These are phyloP conservation scores for Tylopilus intermedius DNA, from an alignment of 768 basidiomycete species.

Conservation along the genomic window DNA sequence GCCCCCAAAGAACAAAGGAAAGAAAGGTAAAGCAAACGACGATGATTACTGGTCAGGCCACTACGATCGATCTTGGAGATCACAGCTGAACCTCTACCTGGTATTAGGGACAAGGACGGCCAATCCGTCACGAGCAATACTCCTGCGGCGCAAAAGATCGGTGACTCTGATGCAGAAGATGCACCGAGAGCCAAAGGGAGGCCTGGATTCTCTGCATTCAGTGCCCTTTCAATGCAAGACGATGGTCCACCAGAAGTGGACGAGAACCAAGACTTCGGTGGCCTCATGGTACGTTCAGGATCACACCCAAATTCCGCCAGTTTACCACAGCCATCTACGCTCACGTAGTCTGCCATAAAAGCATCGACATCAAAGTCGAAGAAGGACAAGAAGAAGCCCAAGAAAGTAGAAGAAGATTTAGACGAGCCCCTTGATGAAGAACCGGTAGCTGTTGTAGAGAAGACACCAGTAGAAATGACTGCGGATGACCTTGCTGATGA, in stretches of 20 bases:
- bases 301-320: background rate
- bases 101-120: constrained; percentile 58
- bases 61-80: constrained; percentile 14
- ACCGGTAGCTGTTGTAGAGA: constrained; percentile 24
- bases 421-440: constrained; percentile 28
- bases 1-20: constrained; percentile 73
- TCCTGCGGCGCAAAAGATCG: constrained; percentile 24
- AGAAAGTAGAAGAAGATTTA: constrained; percentile 33
- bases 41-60: constrained; percentile 70
- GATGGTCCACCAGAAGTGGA: constrained; percentile 43
- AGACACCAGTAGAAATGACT: constrained; percentile 47
- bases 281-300: constrained; percentile 58
- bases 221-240: constrained; percentile 41
- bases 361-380: constrained; percentile 46
- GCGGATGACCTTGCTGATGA: constrained; percentile 74
- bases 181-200: constrained; percentile 26
- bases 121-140: constrained; percentile 48
- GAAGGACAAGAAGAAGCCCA: constrained; percentile 52
- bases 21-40: constrained; percentile 78
- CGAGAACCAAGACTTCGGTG: constrained; percentile 66
- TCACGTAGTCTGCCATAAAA: constrained; percentile 56
- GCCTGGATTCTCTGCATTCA: constrained; percentile 48
- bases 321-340: background rate
- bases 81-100: constrained; percentile 12
- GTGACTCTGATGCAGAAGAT: constrained; percentile 42